A percentile compares a stretch with the other conserved stretches of the same genome.
Conservation (phyloP, 2,329 filamentous ascomycete species). For the Paracorniculantispora psalliotae region DNA sequence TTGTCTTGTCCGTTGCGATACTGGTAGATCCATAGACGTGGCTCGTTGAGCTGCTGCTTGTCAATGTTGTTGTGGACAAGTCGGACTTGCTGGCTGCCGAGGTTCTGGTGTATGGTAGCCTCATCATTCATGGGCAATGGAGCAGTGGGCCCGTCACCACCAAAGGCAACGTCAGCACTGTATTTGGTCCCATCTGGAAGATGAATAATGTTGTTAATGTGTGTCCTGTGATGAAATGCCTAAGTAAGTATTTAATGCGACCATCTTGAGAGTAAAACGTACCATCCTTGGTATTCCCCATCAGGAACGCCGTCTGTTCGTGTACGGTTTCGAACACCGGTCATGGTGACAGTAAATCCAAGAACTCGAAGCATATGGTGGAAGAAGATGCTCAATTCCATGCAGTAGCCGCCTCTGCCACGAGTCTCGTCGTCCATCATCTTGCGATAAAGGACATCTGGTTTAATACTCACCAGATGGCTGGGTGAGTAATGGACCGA, state of each 20-base stretch:
- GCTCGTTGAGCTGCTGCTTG: constrained; percentile 32
- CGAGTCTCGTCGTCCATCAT: constrained; percentile 36
- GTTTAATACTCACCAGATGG: constrained; percentile 38
- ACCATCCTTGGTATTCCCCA: constrained; percentile 46
- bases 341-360: constrained; percentile 50
- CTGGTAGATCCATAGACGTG: constrained; percentile 60
- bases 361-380: constrained; percentile 45
- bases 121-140: constrained; percentile 48
- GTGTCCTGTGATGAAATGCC: constrained; percentile 30
- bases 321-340: constrained; percentile 46
- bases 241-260: background rate
- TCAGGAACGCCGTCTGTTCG: constrained; percentile 34
- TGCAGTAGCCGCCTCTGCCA: constrained; percentile 54
- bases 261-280: background rate
- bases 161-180: constrained; percentile 60
- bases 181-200: constrained; percentile 45
- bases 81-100: constrained; percentile 52
- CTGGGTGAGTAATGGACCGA: constrained; percentile 45
- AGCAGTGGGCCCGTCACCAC: constrained; percentile 54
- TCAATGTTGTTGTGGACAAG: constrained; percentile 45
- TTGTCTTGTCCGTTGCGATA: constrained; percentile 42
- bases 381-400: constrained; percentile 55
- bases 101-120: constrained; percentile 37
- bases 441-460: constrained; percentile 44
- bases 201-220: constrained; percentile 59